Evolutionary conservation across 805 yeast genomes (phyloP), one percentile per base, ranked within the genome.

Genomic region (Lachancea meyersii): DNA sequence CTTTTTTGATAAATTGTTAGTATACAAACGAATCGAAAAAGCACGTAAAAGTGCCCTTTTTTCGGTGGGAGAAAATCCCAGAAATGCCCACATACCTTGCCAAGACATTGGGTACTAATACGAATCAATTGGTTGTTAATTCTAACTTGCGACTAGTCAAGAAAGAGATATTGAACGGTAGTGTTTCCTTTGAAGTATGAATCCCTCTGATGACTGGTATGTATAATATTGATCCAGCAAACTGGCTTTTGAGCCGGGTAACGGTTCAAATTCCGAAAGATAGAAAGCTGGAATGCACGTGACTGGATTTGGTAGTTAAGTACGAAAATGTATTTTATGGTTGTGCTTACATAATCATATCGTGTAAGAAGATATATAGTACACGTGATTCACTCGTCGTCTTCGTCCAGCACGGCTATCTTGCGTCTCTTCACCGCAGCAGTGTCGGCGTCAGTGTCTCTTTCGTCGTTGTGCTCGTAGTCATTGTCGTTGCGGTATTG

Each of bases 311-410:
- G n/a, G n/a, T n/a, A n/a, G n/a, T n/a, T n/a, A n/a, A n/a, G n/a
- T n/a, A n/a, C n/a, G n/a, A n/a, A n/a, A n/a, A n/a, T n/a, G n/a
- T n/a, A n/a, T n/a, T n/a, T n/a, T n/a, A n/a, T n/a, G n/a, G n/a
- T n/a, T n/a, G n/a, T n/a, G n/a, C n/a, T n/a, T n/a, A n/a, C n/a
- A n/a, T n/a, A n/a, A n/a, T n/a, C n/a, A n/a, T n/a, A n/a, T n/a
- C n/a, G n/a, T n/a, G n/a, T n/a, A n/a, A n/a, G n/a, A n/a, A n/a
- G n/a, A n/a, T n/a, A n/a, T n/a, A n/a, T n/a, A n/a, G n/a, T n/a
- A n/a, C n/a, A n/a, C n/a, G n/a, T n/a, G n/a, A n/a, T n/a, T 31
- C 55, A 65, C 40, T 75, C 80, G 8, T 75, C 82, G 5, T 78
- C 82, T 35, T 78, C 80, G 26, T 73, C 72, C 10, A 72, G 74